These are phyloP conservation scores for Pseudogymnoascus sp. DNA, from an alignment of 2,329 filamentous ascomycete genomes.

Conservation along the genomic window DNA sequence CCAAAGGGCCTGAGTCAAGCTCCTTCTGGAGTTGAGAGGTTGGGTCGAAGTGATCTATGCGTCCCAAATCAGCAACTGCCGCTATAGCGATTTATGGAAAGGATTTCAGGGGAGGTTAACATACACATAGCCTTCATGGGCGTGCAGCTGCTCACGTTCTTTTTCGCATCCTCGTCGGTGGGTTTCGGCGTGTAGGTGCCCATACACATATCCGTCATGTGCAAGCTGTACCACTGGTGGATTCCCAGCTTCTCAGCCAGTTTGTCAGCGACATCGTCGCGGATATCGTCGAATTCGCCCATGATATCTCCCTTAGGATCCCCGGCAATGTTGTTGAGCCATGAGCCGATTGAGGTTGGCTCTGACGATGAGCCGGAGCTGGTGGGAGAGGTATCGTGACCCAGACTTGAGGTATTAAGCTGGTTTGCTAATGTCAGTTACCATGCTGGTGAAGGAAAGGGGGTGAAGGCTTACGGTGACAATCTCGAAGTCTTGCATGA, in stretches of 20 bases:
- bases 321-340: slow-evolving; percentile 24
- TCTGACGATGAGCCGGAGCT: slow-evolving; percentile 17
- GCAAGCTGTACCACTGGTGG: slow-evolving; percentile 54
- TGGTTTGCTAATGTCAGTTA: slow-evolving; percentile 20
- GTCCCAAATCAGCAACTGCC: not conserved
- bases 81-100: not conserved
- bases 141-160: slow-evolving; percentile 49
- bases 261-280: slow-evolving; percentile 31
- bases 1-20: slow-evolving; percentile 34
- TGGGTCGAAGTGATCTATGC: slow-evolving; percentile 45
- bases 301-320: slow-evolving; percentile 16
- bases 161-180: slow-evolving; percentile 33
- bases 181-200: slow-evolving; percentile 32
- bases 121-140: slow-evolving; percentile 44
- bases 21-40: slow-evolving; percentile 41
- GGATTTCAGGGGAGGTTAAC: not conserved
- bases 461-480: slow-evolving; percentile 40
- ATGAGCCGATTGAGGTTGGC: slow-evolving; percentile 24
- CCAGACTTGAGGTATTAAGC: slow-evolving; percentile 52
- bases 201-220: slow-evolving; percentile 54
- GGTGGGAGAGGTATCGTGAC: slow-evolving; percentile 28
- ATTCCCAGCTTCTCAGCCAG: slow-evolving; percentile 44
- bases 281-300: slow-evolving; percentile 28
- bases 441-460: not conserved
- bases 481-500: slow-evolving; percentile 51